Percentiles rank a stretch among this genome's conserved stretches.
These are phyloP conservation scores for Lobosporangium transversale DNA, from an alignment of 192 early-diverging fungal genomes.

Conservation along the genomic window DNA sequence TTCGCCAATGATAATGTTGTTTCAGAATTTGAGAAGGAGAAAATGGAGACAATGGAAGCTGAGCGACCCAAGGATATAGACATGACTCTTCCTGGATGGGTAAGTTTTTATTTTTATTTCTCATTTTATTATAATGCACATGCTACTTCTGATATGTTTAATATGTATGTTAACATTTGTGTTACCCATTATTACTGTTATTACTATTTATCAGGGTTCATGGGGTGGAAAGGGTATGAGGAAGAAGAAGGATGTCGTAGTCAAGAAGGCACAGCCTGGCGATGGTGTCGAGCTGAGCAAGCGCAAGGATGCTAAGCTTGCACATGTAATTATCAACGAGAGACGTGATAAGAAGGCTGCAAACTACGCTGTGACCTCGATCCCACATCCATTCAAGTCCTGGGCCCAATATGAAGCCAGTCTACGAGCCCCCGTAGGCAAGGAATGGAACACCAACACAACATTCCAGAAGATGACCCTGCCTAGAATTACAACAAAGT, in stretches of 20 bases:
- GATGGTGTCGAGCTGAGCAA: slow-evolving; percentile 70
- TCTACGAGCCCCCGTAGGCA: slow-evolving; percentile 87
- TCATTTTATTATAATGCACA: background rate
- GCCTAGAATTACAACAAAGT: slow-evolving; percentile 84
- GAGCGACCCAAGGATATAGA: slow-evolving; percentile 85
- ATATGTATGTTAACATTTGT: background rate
- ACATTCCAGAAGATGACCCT: slow-evolving; percentile 77
- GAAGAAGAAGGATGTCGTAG: slow-evolving; percentile 57
- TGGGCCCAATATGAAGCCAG: slow-evolving; percentile 91
- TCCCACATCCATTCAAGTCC: slow-evolving; percentile 88
- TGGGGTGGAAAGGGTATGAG: slow-evolving; percentile 78
- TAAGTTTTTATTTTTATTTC: slow-evolving; percentile 17
- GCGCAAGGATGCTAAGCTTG: slow-evolving; percentile 76
- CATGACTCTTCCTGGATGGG: slow-evolving; percentile 93
- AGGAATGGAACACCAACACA: slow-evolving; percentile 92
- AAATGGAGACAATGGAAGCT: slow-evolving; percentile 70
- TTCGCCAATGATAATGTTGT: slow-evolving; percentile 95
- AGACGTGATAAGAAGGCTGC: slow-evolving; percentile 80
- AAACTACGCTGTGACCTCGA: slow-evolving; percentile 74
- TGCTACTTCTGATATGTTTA: background rate
- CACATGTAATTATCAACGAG: slow-evolving; percentile 95
- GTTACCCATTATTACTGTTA: background rate
- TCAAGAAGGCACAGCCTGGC: slow-evolving; percentile 64
- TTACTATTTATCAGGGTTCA: slow-evolving; percentile 60
- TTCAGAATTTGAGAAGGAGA: slow-evolving; percentile 90